Evolutionary conservation across 2,329 filamentous ascomycete species (phyloP).

Genomic region (Hymenoscyphus occultus): DNA sequence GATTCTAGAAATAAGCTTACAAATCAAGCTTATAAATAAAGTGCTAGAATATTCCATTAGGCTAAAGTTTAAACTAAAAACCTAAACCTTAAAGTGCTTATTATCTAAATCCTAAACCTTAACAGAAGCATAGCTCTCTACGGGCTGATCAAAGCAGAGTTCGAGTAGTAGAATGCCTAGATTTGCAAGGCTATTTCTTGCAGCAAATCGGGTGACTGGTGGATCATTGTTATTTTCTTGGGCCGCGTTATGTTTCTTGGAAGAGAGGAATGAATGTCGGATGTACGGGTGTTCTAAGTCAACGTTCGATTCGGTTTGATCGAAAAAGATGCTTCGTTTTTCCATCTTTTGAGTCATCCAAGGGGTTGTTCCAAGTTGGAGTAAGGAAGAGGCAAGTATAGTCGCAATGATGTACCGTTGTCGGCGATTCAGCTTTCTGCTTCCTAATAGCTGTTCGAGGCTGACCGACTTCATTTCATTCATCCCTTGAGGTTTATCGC

Average conservation of each 20-base stretch:
- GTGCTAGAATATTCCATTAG: too few species aligned
- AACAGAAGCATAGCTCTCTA: slow-evolving; percentile 21
- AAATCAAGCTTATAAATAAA: too few species aligned
- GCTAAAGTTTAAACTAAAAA: too few species aligned
- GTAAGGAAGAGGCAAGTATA: slow-evolving; percentile 26
- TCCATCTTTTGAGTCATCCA: slow-evolving; percentile 25
- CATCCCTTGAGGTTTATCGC: not conserved
- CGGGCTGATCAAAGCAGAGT: slow-evolving; percentile 28
- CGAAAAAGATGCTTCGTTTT: slow-evolving; percentile 30
- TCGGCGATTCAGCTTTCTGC: slow-evolving; percentile 17
- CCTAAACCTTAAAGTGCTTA: too few species aligned
- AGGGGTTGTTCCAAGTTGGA: slow-evolving; percentile 29
- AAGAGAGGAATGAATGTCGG: slow-evolving; percentile 15
- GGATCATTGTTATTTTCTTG: not conserved
- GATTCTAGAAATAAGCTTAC: too few species aligned
- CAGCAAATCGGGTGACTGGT: slow-evolving; percentile 4
- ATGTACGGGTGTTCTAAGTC: slow-evolving; percentile 26
- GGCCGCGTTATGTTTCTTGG: not conserved
- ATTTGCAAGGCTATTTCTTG: slow-evolving; percentile 19
- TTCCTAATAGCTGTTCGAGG: slow-evolving; percentile 22
- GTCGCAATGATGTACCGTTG: slow-evolving; percentile 27
- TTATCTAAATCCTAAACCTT: too few species aligned
- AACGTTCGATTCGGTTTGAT: slow-evolving; percentile 15
- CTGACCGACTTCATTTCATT: slow-evolving; percentile 13
- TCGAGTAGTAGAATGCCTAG: slow-evolving; percentile 31